phyloP scores from a whole-genome alignment of 805 yeast genomes.

The Metschnikowia matae region DNA sequence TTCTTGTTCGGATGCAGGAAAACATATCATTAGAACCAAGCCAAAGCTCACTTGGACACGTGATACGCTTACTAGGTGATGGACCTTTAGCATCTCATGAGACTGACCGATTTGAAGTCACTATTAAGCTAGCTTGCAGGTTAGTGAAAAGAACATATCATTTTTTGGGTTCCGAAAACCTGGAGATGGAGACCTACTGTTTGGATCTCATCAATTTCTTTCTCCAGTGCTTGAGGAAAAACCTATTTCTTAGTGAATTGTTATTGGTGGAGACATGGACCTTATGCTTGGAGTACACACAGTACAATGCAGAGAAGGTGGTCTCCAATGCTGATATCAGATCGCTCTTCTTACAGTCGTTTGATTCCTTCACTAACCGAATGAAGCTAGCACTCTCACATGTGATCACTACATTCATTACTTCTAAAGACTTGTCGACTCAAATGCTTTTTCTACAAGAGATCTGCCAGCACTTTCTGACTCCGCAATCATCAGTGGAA shows the following conservation, averaged over 20 bases:
- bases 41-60: background rate
- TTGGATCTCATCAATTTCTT: conserved; percentile 48
- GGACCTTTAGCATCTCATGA: conserved; percentile 24
- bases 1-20: background rate
- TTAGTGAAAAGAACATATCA: conserved; percentile 1
- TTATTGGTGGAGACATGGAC: conserved; percentile 29
- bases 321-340: conserved; percentile 16
- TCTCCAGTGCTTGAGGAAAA: conserved; percentile 34
- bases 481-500: conserved; percentile 39
- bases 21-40: background rate
- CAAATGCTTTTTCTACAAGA: conserved; percentile 28
- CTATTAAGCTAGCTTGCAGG: conserved; percentile 29
- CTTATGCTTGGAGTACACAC: conserved; percentile 26
- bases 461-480: conserved; percentile 25
- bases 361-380: conserved; percentile 16
- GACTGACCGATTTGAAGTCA: conserved; percentile 39
- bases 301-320: conserved; percentile 22
- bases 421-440: background rate
- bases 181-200: conserved; percentile 33
- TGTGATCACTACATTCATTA: conserved; percentile 12
- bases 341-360: conserved; percentile 19
- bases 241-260: conserved; percentile 36
- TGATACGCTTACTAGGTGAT: conserved; percentile 31
- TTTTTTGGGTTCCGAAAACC: background rate
- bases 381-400: conserved; percentile 20